phyloP scores from a whole-genome alignment of 2,329 filamentous ascomycete genomes.

The Exserohilum turcica region DNA sequence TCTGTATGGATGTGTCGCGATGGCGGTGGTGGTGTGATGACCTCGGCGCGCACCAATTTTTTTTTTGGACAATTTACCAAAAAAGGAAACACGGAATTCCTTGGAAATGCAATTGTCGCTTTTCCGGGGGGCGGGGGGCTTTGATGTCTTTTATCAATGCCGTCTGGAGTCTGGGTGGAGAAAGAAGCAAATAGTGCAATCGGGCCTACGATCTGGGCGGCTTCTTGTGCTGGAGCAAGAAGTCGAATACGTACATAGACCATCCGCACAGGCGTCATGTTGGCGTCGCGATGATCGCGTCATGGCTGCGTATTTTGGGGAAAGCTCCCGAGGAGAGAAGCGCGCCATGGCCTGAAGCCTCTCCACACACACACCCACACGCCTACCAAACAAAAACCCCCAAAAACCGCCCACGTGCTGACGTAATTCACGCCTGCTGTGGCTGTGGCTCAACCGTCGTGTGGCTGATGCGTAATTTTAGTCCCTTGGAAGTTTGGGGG shows the following conservation, averaged over 20 bases:
- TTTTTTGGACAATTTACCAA: background rate
- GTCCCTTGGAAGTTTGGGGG: slow-evolving; percentile 5
- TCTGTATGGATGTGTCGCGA: background rate
- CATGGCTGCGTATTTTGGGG: slow-evolving; percentile 33
- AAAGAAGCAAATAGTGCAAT: slow-evolving; percentile 8
- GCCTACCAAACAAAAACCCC: background rate
- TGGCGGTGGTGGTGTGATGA: background rate
- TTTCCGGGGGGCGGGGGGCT: background rate
- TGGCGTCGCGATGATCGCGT: slow-evolving; percentile 35
- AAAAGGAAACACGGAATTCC: background rate
- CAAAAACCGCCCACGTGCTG: slow-evolving; percentile 27
- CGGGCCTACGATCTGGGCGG: slow-evolving; percentile 5
- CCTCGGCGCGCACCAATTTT: background rate
- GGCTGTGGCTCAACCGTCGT: slow-evolving; percentile 4
- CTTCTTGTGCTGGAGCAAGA: background rate
- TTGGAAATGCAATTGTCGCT: background rate
- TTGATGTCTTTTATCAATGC: background rate
- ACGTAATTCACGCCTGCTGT: slow-evolving; percentile 12
- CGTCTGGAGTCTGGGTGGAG: slow-evolving; percentile 4
- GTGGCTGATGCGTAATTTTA: slow-evolving; percentile 20
- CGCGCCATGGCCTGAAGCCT: too few relatives aligned
- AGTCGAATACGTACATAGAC: too few relatives aligned
- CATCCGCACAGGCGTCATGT: slow-evolving; percentile 22
- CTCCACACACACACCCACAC: background rate
- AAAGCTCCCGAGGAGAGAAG: slow-evolving; percentile 19